Base-by-base conservation (phyloP, 768 basidiomycete genomes). In the Crassisporium funariophilum region DNA sequence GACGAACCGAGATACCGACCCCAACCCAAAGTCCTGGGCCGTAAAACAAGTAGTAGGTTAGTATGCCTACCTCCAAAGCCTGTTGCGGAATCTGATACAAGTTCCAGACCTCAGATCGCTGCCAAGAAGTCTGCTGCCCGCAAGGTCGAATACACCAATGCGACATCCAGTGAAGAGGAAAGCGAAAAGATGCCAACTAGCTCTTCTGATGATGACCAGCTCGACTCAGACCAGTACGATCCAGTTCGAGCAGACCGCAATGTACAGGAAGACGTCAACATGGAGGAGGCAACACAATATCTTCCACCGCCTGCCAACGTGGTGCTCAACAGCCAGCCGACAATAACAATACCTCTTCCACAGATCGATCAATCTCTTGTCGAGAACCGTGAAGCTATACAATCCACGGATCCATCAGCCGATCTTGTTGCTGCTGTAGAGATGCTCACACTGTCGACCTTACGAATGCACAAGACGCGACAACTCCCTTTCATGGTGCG, bases 401-500 rank as follows among this genome's bases (percentile, higher is more conserved):
- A 33, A 21, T 40, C 25, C 21, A 44, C 35, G 15, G 49, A 49
- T 4, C 71, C 75, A 17, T 58, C 68, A 11, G 63, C 65, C 3
- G 49, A 60, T 2, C 62, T 80, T 34, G 27, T 76, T 21, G 46
- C 61, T 4, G 67, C 65, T 10, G 48, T 77, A 10, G 65, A 74
- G 41, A 47, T 49, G 10, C 46, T 74, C 13, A 62, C 63, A 0
- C 55, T 64, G 1, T 49, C 67, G 1, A 53, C 59, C 3, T 48
- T 70, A 34, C 69, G 68, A 15, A 67, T 79, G 61, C 71, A 72
- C 25, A 59, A 57, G 17, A 64, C 66, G 9, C 53, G 50, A 12
- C 67, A 66, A 41, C 69, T 85, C 4, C 85, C 85, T 0, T 87
- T 86, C 57, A 66, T 84, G 16, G 65, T 60, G 20, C 77, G 80